These are phyloP conservation scores for Gracilaria vermiculophylla DNA, from an alignment of 23 red algal species.

Conservation along the genomic window DNA sequence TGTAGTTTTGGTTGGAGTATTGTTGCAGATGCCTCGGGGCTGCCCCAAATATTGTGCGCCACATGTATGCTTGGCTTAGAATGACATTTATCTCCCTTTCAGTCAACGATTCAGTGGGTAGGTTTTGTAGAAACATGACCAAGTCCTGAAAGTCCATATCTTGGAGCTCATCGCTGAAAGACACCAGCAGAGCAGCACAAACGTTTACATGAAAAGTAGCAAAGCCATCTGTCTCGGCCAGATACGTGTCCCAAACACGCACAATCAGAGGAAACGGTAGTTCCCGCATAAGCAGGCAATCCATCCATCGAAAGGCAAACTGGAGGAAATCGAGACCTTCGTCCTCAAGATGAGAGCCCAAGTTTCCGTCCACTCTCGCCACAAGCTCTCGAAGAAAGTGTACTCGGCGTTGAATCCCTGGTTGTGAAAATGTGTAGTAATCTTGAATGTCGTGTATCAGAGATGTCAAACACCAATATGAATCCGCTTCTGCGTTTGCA, in stretches of 20 bases:
- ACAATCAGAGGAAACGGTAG: conserved; percentile 86
- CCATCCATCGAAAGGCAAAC: conserved; percentile 99
- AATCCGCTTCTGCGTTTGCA: conserved; percentile 86
- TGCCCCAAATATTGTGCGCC: conserved; percentile 71
- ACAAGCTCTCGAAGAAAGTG: conserved; percentile 79
- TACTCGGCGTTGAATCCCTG: conserved; percentile 93
- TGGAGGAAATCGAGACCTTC: conserved; percentile 87
- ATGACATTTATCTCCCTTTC: conserved; percentile 77
- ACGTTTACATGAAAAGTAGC: conserved; percentile 92
- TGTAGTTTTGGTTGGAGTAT: not conserved
- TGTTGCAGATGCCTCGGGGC: conserved; percentile 63
- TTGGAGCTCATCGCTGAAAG: conserved; percentile 72
- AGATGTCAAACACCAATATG: conserved; percentile 92
- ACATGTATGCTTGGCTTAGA: conserved; percentile 87
- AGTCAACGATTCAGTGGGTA: conserved; percentile 88
- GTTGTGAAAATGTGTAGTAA: conserved; percentile 95
- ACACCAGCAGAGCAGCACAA: conserved; percentile 87
- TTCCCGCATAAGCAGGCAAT: conserved; percentile 96
- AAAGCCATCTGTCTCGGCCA: conserved; percentile 88
- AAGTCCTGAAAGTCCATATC: conserved; percentile 87
- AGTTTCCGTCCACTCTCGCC: conserved; percentile 63
- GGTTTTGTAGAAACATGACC: conserved; percentile 95
- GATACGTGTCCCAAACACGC: conserved; percentile 92
- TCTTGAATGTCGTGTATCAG: conserved; percentile 90
- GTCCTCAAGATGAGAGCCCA: conserved; percentile 75